Evolutionary conservation across 495 filamentous ascomycete species (phyloP).

Genomic region (Podospora comata): DNA sequence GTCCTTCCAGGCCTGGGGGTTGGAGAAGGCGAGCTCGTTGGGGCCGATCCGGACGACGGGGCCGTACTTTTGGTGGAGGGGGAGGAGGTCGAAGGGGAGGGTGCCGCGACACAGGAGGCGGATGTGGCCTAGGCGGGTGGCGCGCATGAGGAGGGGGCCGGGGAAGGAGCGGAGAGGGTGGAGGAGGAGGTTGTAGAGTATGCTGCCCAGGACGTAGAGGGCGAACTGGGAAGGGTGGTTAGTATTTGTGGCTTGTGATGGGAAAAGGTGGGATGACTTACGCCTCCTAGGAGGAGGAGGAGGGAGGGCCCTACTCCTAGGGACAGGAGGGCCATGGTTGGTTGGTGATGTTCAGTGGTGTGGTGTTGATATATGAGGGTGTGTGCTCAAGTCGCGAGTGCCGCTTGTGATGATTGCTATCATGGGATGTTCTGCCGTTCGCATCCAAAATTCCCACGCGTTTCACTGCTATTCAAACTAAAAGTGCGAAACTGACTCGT

Average conservation of each 20-base stretch:
- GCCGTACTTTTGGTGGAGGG: slow-evolving; percentile 51
- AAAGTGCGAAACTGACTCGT: background rate
- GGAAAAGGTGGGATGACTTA: background rate
- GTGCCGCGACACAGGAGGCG: slow-evolving; percentile 35
- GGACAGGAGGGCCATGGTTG: slow-evolving; percentile 8
- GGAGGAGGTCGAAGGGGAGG: slow-evolving; percentile 40
- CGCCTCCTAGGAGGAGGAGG: background rate
- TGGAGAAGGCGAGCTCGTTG: slow-evolving; percentile 49
- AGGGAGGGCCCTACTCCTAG: background rate
- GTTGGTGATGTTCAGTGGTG: background rate
- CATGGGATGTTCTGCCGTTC: too few relatives aligned
- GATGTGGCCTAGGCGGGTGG: slow-evolving; percentile 34
- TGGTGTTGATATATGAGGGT: background rate
- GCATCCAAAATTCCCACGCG: too few relatives aligned
- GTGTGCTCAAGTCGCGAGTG: too few relatives aligned
- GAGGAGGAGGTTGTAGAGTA: slow-evolving; percentile 48
- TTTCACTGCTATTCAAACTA: too few relatives aligned
- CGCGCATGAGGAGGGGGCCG: slow-evolving; percentile 46
- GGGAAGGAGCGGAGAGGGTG: slow-evolving; percentile 52
- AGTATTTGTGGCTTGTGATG: background rate
- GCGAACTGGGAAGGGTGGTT: background rate
- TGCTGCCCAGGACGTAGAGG: slow-evolving; percentile 16
- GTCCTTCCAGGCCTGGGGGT: slow-evolving; percentile 53
- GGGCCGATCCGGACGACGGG: slow-evolving; percentile 54
- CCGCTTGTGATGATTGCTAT: too few relatives aligned